Evolutionary conservation across 2,329 filamentous ascomycete genomes (phyloP), one percentile per base, ranked within the genome.

Genomic region (Mycosphaerella sp.): DNA sequence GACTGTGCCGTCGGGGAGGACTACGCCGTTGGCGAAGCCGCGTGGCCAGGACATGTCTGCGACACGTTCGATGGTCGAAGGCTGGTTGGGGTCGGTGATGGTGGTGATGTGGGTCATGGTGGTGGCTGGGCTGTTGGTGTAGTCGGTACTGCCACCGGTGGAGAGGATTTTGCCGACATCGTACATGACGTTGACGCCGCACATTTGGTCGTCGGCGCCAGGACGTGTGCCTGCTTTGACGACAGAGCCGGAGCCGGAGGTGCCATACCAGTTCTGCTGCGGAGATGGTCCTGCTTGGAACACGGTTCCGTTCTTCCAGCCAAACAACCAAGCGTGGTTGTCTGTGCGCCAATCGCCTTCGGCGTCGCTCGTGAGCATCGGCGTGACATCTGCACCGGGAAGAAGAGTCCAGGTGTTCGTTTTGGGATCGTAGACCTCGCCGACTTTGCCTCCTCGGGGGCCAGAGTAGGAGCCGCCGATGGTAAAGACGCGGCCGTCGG

Each of bases 91-190:
- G 27, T 51, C 2, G 28, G 63, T 68, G 17, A 81, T 65, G 0
- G 76, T 79, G 30, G 79, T 73, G 53, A 80, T 57, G 57, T 78
- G 72, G 0, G 76, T 75, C 51, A 71, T 70, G 4, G 63, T 65
- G 0, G 71, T 72, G 0, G 73, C 72, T 6, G 63, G 52, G n/a
- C 66, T 66, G 46, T 71, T 57, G 30, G 73, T 65, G 56, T 80
- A 81, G 32, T 69, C 65, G 0, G 70, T 63, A 0, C 74, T 66
- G 9, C 79, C 79, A 6, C 79, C 79, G 9, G 71, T 64, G 0
- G 76, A 73, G 1, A 81, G 65, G 27, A 81, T 80, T 60, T 79
- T 79, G 32, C 79, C 79, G 1, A 76, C 77, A 57, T 82, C 78
- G 56, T 75, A 81, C 77, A 82, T 80, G 53, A 78, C 71, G 3